Evolutionary conservation across 2,329 filamentous ascomycete species (phyloP), one percentile per base, ranked within the genome.

Genomic region (Setomelanomma holmii): DNA sequence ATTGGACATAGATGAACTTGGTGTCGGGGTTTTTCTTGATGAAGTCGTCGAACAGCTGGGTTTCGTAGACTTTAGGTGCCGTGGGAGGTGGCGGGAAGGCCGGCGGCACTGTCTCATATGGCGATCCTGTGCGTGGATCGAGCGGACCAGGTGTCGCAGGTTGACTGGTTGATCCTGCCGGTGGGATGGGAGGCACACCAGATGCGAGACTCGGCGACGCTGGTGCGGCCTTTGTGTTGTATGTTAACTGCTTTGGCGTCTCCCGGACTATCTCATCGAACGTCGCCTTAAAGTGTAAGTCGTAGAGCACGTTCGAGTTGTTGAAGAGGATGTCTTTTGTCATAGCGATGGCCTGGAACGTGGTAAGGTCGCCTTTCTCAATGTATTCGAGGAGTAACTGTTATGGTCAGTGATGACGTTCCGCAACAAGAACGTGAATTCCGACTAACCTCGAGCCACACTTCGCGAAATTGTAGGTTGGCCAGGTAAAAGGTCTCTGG

Each of bases 401-500:
- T 34, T 16, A 16, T 23, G 3, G 20, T 61, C 44, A 58, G 51
- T 41, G 35, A 12, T 24, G 34, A 22, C 22, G 17, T 1, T 8
- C 30, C 35, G n/a, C 14, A 11, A 16, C 11, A 4, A 12, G 10
- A 17, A 17, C 0, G 16, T 40, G 8, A 4, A 43, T 5, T 17
- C 11, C 14, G 24, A 63, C 79, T 53, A 65, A 90, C 88, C 49
- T 82, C 84, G 58, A 89, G 83, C 30, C 95, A 75, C 2, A 84
- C 88, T 58, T 90, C 84, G 44, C 89, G 82, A 51, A 91, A 86
- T 70, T 93, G 90, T 36, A 82, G 78, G 34, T 89, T 86, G 1
- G 89, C 89, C 4, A 93, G 78, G 63, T 89, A 83, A 63, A 87
- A 95, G 0, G 88, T 91, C 72, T 93, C 90, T 0, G 90, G 89